Base-by-base conservation (phyloP, 2,329 filamentous ascomycete species). In the Exutisphaerella laricina region DNA sequence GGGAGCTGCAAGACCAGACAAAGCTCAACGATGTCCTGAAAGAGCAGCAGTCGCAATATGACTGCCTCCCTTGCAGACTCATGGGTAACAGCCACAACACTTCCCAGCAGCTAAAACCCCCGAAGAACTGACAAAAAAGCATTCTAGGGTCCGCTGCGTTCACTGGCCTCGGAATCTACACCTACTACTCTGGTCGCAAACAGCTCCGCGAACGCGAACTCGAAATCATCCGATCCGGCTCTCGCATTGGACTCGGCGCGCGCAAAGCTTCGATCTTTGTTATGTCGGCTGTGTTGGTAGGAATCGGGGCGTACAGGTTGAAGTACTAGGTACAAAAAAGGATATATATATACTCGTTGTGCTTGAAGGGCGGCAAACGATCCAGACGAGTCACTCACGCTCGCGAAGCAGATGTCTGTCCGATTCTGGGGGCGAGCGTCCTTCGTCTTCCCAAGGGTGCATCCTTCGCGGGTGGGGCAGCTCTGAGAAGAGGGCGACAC, bases 111-210 rank as follows among this genome's bases (percentile, higher is more conserved):
- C n/a, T n/a, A n/a, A n/a, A n/a, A n/a, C n/a, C n/a, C n/a, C n/a
- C n/a, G n/a, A n/a, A n/a, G n/a, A n/a, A n/a, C n/a, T n/a, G n/a
- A n/a, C n/a, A n/a, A n/a, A n/a, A n/a, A n/a, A n/a, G n/a, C n/a
- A 22, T 21, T 28, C 25, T 45, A 72, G 70, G 70, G 34, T 67
- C 60, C 35, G 62, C 60, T 32, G 69, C 63, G 0, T 73, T 73
- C 55, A 58, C 68, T 28, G 68, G 68, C 22, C 65, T 73, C 35
- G 70, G 70, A 41, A 60, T 64, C 17, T 72, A 70, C 58, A 68
- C 65, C 4, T 72, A 70, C 55, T 53, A 65, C 25, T 69, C 68
- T 2, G 70, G 70, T 4, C 69, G 69, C 55, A 57, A 61, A 12
- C 69, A 73, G 41, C 59, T 73, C 17, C 58, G 56, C 8, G 55